A percentile compares a stretch with the other conserved stretches of the same genome.
Evolutionary conservation across 2,329 filamentous ascomycete genomes (phyloP).

Genomic region (Penicillium sp.): DNA sequence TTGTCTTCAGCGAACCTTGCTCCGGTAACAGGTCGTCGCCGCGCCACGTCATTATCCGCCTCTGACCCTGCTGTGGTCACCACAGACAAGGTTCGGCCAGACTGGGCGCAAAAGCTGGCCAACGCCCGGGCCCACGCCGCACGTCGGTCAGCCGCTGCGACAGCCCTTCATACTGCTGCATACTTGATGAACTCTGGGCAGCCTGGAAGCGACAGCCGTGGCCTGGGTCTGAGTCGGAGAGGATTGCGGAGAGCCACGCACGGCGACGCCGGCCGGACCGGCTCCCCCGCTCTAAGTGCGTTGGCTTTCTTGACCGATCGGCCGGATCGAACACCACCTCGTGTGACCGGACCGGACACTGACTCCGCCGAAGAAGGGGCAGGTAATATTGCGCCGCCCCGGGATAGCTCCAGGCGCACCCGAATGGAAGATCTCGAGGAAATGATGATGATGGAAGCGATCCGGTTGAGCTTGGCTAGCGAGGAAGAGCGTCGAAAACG

Average conservation of each 20-base stretch:
- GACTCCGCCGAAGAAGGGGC: conserved; percentile 35
- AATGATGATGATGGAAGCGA: conserved; percentile 98
- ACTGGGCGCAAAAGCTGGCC: conserved; percentile 87
- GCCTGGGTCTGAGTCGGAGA: conserved; percentile 55
- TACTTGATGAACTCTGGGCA: conserved; percentile 69
- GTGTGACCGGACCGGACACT: conserved; percentile 31
- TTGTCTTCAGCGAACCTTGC: conserved; percentile 55
- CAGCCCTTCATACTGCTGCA: conserved; percentile 87
- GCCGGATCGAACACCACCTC: conserved; percentile 19
- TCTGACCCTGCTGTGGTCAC: conserved; percentile 82
- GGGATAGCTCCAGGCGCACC: conserved; percentile 53
- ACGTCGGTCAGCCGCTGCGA: conserved; percentile 82
- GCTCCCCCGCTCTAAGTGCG: conserved; percentile 42
- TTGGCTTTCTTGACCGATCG: conserved; percentile 46
- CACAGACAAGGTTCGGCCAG: conserved; percentile 84
- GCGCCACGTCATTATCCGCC: conserved; percentile 69
- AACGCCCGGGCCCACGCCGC: conserved; percentile 79
- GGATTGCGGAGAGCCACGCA: conserved; percentile 40
- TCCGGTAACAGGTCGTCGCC: conserved; percentile 45
- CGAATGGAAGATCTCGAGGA: conserved; percentile 87
- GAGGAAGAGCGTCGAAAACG: conserved; percentile 90
- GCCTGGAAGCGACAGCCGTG: conserved; percentile 42
- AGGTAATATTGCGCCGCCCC: conserved; percentile 36
- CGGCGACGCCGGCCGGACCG: conserved; percentile 30
- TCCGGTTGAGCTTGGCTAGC: conserved; percentile 79